Evolutionary conservation across 345 rosid species (phyloP).

Genomic region (Linum usitatissimum): DNA sequence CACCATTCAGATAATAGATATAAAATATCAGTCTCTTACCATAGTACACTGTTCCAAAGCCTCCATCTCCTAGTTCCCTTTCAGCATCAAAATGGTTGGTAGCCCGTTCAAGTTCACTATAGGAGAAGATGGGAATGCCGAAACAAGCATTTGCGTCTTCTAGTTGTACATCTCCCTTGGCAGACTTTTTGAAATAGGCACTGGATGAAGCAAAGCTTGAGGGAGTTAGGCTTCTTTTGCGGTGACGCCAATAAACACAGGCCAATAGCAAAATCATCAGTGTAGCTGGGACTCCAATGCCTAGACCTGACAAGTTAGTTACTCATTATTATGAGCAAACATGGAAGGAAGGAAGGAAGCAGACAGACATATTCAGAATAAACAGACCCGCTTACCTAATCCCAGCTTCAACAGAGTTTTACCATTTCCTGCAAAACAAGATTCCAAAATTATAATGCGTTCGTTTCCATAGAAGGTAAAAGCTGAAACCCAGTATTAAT

Average conservation of each 20-base stretch:
- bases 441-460: background rate
- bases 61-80: slow-evolving; percentile 1
- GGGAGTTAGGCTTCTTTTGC: background rate
- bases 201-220: background rate
- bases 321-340: no score
- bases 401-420: background rate
- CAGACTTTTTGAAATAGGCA: background rate
- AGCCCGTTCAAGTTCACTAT: background rate
- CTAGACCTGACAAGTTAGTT: background rate
- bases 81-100: background rate
- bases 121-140: slow-evolving; percentile 4
- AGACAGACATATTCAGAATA: background rate
- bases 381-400: background rate
- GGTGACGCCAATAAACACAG: background rate
- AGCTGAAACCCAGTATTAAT: no score
- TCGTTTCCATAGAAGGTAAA: no score
- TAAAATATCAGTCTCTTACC: background rate
- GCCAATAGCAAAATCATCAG: background rate
- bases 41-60: background rate
- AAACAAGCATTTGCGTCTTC: background rate
- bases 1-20: no score
- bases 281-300: background rate
- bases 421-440: background rate
- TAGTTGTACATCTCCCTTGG: background rate
- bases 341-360: no score